Conservation (phyloP, 176 grass and related monocot species). For the Carex cristatella region DNA sequence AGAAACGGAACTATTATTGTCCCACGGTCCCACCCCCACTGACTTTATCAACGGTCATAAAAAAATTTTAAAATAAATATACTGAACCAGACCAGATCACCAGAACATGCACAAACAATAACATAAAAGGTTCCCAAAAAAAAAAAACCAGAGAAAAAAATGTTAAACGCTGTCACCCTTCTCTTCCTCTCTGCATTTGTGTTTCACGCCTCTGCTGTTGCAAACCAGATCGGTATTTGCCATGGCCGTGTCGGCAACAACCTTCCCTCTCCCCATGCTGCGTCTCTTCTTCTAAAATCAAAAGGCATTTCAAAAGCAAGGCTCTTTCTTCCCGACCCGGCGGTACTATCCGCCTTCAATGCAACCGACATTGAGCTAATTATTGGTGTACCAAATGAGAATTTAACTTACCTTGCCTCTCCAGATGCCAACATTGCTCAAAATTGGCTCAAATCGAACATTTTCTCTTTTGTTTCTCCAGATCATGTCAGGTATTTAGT, state of each 20-base stretch:
- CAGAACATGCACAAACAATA: neutral
- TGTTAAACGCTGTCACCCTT: neutral
- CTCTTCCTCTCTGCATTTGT: neutral
- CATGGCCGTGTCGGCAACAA: constrained; percentile 49
- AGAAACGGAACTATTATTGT: neutral
- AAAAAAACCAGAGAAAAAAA: neutral
- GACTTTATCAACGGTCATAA: constrained; percentile 8
- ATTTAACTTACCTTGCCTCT: constrained; percentile 51
- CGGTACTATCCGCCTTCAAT: constrained; percentile 48
- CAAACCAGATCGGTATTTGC: constrained; percentile 45
- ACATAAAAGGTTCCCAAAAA: neutral
- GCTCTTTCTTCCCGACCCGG: constrained; percentile 48
- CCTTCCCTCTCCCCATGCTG: constrained; percentile 25
- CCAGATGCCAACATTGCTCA: constrained; percentile 30
- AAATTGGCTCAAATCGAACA: constrained; percentile 40
- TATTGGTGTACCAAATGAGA: constrained; percentile 67
- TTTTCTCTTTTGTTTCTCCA: constrained; percentile 32
- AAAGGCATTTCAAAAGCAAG: constrained; percentile 44
- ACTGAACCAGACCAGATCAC: neutral
- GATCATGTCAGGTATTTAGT: constrained; percentile 38
- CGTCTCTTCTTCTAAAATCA: constrained; percentile 32
- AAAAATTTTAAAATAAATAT: neutral
- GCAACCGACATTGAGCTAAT: constrained; percentile 38
- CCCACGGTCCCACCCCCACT: neutral
- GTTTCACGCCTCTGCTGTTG: neutral